These are phyloP conservation scores for Aspergillus fischeri DNA, from an alignment of 2,329 filamentous ascomycete genomes.

Conservation along the genomic window DNA sequence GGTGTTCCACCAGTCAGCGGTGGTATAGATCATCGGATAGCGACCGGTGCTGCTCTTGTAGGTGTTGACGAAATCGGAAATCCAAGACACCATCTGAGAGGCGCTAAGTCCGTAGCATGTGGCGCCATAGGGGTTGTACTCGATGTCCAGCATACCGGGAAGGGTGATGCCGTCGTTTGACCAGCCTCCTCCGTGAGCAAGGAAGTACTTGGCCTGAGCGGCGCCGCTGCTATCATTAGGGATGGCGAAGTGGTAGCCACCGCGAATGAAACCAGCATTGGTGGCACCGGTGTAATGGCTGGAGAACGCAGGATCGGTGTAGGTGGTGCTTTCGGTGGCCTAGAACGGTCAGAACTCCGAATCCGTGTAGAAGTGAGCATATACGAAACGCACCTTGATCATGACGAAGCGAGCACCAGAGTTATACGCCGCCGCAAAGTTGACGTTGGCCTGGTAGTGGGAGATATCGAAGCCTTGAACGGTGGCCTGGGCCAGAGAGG, in stretches of 20 bases:
- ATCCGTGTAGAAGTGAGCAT: background rate
- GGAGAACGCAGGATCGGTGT: conserved; percentile 45
- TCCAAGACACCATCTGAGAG: conserved; percentile 50
- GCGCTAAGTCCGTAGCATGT: conserved; percentile 47
- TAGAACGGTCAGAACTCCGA: conserved; percentile 14
- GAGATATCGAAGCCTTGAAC: conserved; percentile 34
- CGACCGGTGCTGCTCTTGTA: conserved; percentile 46
- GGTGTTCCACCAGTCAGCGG: conserved; percentile 50
- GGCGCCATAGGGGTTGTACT: conserved; percentile 39
- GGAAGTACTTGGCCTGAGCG: conserved; percentile 51
- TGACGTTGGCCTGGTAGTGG: conserved; percentile 24
- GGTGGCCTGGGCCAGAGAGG: conserved; percentile 15
- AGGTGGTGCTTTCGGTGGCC: conserved; percentile 52
- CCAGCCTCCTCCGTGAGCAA: conserved; percentile 54
- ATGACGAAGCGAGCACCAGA: conserved; percentile 31
- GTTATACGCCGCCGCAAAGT: conserved; percentile 25
- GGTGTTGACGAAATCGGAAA: conserved; percentile 50
- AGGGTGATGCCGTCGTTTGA: conserved; percentile 51
- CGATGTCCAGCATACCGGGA: conserved; percentile 56
- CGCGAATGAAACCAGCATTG: conserved; percentile 50
- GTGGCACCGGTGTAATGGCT: conserved; percentile 50
- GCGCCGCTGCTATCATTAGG: conserved; percentile 44
- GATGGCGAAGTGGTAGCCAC: conserved; percentile 55
- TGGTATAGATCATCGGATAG: conserved; percentile 53
- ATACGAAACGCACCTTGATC: conserved; percentile 24